phyloP scores from a whole-genome alignment of 768 basidiomycete species.

The Sutorius australiensis region DNA sequence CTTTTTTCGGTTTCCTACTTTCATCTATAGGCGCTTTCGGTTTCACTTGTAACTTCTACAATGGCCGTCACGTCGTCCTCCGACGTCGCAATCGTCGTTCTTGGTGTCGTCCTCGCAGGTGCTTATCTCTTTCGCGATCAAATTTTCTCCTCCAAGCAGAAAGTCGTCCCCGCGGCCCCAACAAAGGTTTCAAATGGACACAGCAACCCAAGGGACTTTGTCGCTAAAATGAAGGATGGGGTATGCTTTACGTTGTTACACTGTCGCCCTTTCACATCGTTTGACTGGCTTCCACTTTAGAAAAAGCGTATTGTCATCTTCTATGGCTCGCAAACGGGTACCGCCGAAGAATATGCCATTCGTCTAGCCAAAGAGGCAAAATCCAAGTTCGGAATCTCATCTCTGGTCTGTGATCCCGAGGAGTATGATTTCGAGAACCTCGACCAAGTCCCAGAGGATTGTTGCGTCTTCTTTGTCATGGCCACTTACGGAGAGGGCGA shows the following conservation, averaged over 20 bases:
- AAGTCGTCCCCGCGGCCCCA: conserved; percentile 44
- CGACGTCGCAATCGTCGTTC: conserved; percentile 65
- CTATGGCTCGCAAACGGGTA: conserved; percentile 98
- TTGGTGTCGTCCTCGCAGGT: conserved; percentile 74
- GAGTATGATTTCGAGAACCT: conserved; percentile 98
- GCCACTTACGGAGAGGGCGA: conserved; percentile 99
- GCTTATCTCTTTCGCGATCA: conserved; percentile 83
- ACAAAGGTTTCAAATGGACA: conserved; percentile 55
- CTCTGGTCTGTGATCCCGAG: conserved; percentile 96
- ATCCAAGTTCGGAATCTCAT: conserved; percentile 90
- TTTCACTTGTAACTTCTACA: conserved; percentile 15
- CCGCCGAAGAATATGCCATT: conserved; percentile 97
- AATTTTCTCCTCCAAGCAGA: conserved; percentile 66
- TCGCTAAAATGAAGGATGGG: conserved; percentile 89
- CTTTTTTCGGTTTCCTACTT: neutral
- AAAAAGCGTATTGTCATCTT: conserved; percentile 97
- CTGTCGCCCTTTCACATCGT: conserved; percentile 2
- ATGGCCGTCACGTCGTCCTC: conserved; percentile 66
- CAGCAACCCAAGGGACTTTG: conserved; percentile 90
- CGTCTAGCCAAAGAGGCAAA: conserved; percentile 98
- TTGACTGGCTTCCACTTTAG: conserved; percentile 38
- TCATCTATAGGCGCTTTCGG: neutral
- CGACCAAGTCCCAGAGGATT: conserved; percentile 84
- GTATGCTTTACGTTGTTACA: conserved; percentile 45
- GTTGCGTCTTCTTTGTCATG: conserved; percentile 90